Conservation (phyloP, 164 flowering plant species). For the Magnolia officinalis region DNA sequence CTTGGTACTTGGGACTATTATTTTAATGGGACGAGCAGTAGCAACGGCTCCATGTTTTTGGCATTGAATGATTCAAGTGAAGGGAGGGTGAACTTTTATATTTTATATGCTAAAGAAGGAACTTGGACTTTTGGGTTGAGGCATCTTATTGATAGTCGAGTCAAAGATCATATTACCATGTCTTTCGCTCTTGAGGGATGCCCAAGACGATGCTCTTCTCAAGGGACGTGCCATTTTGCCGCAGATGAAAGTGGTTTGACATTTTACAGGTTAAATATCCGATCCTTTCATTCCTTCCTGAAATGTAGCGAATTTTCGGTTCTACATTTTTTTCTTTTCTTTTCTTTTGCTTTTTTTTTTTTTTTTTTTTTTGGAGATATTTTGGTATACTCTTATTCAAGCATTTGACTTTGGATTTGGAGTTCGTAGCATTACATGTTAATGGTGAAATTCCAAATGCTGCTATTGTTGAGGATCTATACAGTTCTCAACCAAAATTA, state of each 20-base stretch:
- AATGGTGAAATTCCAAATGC: neutral
- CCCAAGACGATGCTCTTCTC: slow-evolving; percentile 69
- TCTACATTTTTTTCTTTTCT: neutral
- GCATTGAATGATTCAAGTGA: slow-evolving; percentile 57
- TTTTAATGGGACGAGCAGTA: slow-evolving; percentile 52
- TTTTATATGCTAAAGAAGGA: slow-evolving; percentile 79
- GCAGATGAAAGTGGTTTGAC: slow-evolving; percentile 75
- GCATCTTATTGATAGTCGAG: slow-evolving; percentile 23
- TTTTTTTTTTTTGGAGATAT: no score
- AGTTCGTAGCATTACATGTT: no score
- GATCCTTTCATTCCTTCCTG: neutral
- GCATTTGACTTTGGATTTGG: neutral
- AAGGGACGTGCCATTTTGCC: slow-evolving; percentile 54
- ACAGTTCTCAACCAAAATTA: neutral
- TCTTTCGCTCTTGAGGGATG: slow-evolving; percentile 76
- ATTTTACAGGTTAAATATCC: slow-evolving; percentile 55
- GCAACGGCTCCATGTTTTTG: slow-evolving; percentile 60
- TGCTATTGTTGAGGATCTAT: neutral
- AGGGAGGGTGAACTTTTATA: slow-evolving; percentile 49
- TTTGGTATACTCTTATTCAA: neutral
- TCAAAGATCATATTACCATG: slow-evolving; percentile 38
- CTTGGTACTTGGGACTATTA: slow-evolving; percentile 63
- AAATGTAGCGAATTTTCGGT: neutral
- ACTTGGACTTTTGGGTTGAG: slow-evolving; percentile 77
- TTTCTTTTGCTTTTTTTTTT: no score